Base-by-base conservation (phyloP, 805 yeast species). In the Candida nemodendra region DNA sequence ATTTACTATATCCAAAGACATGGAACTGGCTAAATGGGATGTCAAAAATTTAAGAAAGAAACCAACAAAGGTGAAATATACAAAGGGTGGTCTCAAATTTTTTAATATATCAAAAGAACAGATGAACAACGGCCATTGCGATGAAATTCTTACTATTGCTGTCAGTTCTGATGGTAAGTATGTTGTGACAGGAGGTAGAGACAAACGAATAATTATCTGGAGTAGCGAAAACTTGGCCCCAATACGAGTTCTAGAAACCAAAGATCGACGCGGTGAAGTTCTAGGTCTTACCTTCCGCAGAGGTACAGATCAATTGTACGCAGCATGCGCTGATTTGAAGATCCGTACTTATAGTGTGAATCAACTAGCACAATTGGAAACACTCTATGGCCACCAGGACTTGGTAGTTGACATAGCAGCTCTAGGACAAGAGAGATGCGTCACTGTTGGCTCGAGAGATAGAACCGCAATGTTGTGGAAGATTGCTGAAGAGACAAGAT, bases 401-500 rank as follows among this genome's bases (percentile, higher is more conserved):
- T 69, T 77, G 38, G 90, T 91, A 30, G 74, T 76, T 29, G 97
- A 82, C 55, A 81, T 93, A 37, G 67, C 88, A 16, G 88, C 97
- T 0, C 67, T 93, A 44, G 76, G 78, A 8, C 80, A 81, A 61
- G 98, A 93, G 57, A 78, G 96, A 41, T 93, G 99, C 69, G 90
- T 93, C 13, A 87, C 95, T 18, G 98, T 91, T 22, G 99, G 99
- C 13, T 74, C 95, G 3, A 78, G 98, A 52, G 99, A 93, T 64
- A 81, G 95, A 54, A 86, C 96, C 4, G 96, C 91, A 8, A 84
- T 95, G 82, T 69, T 86, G 53, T 93, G 99, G 99, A 93, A 93
- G 61, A 88, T 93, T 48, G 79, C 95, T 18, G 99, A 93, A 54
- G 99, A 93, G 65, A 80, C 95, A 1, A 78, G 97, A 57, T 74